Evolutionary conservation across 345 rosid species (phyloP), one percentile per base, ranked within the genome.

Genomic region (Cochlearia excelsa): DNA sequence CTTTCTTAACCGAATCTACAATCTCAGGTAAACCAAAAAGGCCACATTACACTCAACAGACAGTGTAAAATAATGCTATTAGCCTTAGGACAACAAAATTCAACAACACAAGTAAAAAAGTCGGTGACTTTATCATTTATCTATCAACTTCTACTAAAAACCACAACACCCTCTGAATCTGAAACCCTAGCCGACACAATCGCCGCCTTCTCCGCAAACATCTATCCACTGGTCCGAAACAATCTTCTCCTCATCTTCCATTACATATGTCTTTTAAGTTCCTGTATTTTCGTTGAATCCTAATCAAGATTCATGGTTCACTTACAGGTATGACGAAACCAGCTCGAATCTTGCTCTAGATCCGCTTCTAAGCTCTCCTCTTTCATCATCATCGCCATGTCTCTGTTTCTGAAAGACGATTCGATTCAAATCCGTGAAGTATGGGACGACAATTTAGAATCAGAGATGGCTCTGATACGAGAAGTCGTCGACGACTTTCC

Each of bases 371-470:
- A 33, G 35, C 3, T 33, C 35, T 33, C 3, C 35, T 33, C 35
- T 3, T 33, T 33, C 23, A 52, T 44, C 50, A 53, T 45, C 11
- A 41, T 44, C 49, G 45, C 2, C 34, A 60, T 84, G 92, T 78
- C 89, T 49, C 63, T 75, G 71, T 66, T 83, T 73, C 72, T 67
- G 0, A 78, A 76, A 7, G 77, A 79, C 53, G 89, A 83, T 63
- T 77, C 80, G 28, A 72, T 81, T 53, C 72, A 62, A 26, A 88
- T 85, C 73, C 80, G 90, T 26, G 87, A 88, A 68, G 95, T 85
- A 10, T 87, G 89, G 93, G 62, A 55, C 55, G 75, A 80, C 31
- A 85, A 85, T 64, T 77, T 88, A 0, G 80, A 70, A n/a, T 58
- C 59, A 30, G 95, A 88, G 34, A 74, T 85, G 53, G 42, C 58